These are phyloP conservation scores for Paecilomyces formosus DNA, from an alignment of 2,329 filamentous ascomycete genomes.

Conservation along the genomic window DNA sequence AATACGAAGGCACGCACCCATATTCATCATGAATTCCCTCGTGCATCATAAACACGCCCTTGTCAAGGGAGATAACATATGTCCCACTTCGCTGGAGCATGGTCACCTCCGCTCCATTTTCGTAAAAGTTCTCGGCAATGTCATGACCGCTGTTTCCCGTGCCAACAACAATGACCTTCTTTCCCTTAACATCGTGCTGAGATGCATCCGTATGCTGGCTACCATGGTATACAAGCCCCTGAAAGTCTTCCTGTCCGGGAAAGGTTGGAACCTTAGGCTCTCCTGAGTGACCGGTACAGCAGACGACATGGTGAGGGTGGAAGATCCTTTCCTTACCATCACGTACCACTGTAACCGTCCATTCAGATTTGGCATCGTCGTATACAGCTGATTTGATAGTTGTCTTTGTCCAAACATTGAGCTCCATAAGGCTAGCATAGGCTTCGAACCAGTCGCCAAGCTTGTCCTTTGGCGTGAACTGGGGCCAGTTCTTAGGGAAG, in stretches of 20 bases:
- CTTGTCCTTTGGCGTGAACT: constrained; percentile 41
- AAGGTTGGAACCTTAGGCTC: constrained; percentile 36
- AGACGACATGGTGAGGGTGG: constrained; percentile 40
- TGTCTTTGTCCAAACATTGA: constrained; percentile 40
- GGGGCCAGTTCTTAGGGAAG: constrained; percentile 36
- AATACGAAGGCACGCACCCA: background rate
- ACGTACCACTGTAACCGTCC: constrained; percentile 28
- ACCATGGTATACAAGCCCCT: constrained; percentile 39
- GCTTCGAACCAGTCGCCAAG: constrained; percentile 43
- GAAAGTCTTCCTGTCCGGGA: constrained; percentile 32
- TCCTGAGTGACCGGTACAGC: constrained; percentile 40
- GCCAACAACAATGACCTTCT: constrained; percentile 43
- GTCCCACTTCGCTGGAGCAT: constrained; percentile 48
- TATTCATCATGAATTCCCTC: constrained; percentile 40
- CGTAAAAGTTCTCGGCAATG: constrained; percentile 44
- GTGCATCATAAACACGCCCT: constrained; percentile 38
- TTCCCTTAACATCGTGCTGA: constrained; percentile 27
- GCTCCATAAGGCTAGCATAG: constrained; percentile 42
- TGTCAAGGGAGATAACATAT: constrained; percentile 41
- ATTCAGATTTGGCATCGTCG: constrained; percentile 29
- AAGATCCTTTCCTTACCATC: constrained; percentile 22
- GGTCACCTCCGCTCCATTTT: constrained; percentile 44
- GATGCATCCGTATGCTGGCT: constrained; percentile 35
- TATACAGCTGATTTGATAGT: constrained; percentile 33
- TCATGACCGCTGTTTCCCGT: constrained; percentile 45